Evolutionary conservation across 129 eudicot genomes (phyloP).

Genomic region (Flaveria trinervia): DNA sequence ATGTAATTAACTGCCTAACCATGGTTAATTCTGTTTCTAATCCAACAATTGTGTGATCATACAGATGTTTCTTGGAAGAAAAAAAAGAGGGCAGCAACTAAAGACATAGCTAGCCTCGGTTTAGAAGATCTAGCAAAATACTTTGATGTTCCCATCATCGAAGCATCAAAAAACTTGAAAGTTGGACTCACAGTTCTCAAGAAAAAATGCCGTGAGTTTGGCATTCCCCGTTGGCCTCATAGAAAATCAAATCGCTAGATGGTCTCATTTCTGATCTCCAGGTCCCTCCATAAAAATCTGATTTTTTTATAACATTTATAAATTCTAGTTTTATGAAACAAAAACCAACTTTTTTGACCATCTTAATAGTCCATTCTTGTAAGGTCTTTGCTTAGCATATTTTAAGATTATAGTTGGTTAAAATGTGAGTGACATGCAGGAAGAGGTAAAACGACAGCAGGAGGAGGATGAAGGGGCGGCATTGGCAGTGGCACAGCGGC

Average conservation of each 20-base stretch:
- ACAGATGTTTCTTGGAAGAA: constrained; percentile 45
- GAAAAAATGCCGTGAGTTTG: constrained; percentile 64
- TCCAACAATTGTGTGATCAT: background rate
- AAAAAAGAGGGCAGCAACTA: constrained; percentile 46
- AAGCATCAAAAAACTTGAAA: constrained; percentile 52
- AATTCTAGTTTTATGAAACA: background rate
- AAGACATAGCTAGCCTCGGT: constrained; percentile 49
- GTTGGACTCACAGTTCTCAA: constrained; percentile 60
- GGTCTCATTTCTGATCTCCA: constrained; percentile 57
- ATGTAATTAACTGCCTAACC: background rate
- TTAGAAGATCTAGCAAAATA: constrained; percentile 56
- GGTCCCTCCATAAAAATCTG: constrained; percentile 30
- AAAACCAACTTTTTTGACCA: background rate
- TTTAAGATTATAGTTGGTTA: background rate
- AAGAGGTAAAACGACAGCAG: constrained; percentile 43
- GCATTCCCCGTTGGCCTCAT: constrained; percentile 70
- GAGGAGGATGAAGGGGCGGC: constrained; percentile 51
- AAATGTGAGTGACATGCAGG: constrained; percentile 34
- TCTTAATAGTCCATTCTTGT: background rate
- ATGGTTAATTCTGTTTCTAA: constrained; percentile 24
- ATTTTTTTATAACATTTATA: background rate
- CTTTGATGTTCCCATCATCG: constrained; percentile 52
- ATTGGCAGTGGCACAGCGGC: constrained; percentile 46
- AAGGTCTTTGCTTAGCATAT: background rate
- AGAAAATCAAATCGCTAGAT: constrained; percentile 60